Conservation (phyloP, 1,139 yeast species). For the Kluyveromyces sp. region DNA sequence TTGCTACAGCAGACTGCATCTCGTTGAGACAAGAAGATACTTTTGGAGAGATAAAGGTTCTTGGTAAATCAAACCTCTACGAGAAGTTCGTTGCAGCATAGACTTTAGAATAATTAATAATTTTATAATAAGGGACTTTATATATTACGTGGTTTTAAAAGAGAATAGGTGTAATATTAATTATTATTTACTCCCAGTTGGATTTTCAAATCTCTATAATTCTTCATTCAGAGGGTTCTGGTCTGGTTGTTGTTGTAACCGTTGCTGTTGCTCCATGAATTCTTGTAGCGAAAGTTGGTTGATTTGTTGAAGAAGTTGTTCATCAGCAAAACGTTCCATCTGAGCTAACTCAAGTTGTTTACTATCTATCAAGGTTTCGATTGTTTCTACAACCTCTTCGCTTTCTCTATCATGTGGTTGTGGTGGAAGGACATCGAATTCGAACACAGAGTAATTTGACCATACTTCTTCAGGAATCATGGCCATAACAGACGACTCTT, state of each 20-base stretch:
- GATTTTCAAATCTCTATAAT: no score
- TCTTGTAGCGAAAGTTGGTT: slow-evolving; percentile 28
- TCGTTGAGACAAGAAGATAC: slow-evolving; percentile 51
- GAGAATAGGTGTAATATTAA: no score
- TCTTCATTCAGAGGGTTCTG: no score
- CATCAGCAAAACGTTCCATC: slow-evolving; percentile 25
- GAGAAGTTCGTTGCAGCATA: slow-evolving; percentile 32
- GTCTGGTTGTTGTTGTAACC: not conserved
- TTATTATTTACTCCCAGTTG: no score
- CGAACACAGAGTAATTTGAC: slow-evolving; percentile 53
- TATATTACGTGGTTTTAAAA: not conserved
- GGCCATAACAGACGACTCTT: slow-evolving; percentile 64
- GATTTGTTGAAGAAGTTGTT: slow-evolving; percentile 24
- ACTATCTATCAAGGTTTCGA: slow-evolving; percentile 35
- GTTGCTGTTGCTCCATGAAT: slow-evolving; percentile 18
- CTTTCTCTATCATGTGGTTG: slow-evolving; percentile 28
- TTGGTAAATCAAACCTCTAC: slow-evolving; percentile 44
- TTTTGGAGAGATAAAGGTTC: slow-evolving; percentile 53
- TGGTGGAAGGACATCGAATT: slow-evolving; percentile 68
- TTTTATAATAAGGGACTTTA: not conserved
- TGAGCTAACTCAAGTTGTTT: slow-evolving; percentile 24
- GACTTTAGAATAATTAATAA: not conserved
- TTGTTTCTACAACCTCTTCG: slow-evolving; percentile 29
- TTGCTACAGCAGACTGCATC: slow-evolving; percentile 73
- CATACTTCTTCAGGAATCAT: slow-evolving; percentile 56